Evolutionary conservation across 495 filamentous ascomycete species (phyloP), one percentile per base, ranked within the genome.

Genomic region (Terfezia claveryi): DNA sequence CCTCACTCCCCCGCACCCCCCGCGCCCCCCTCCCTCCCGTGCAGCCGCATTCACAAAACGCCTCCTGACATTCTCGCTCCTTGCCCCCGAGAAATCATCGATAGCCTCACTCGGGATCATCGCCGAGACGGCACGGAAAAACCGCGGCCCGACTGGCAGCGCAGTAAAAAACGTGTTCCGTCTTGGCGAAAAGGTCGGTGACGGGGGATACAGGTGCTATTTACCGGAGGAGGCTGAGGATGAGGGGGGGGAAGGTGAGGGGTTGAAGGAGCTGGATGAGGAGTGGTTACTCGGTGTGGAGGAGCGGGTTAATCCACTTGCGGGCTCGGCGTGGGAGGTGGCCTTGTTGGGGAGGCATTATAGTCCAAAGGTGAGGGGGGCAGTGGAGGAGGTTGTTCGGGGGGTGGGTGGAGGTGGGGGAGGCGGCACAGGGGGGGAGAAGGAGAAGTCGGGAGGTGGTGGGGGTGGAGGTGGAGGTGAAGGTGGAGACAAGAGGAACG

Each of bases 31-130:
- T 1, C 87, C 88, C 0, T 66, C 82, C 9, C 77, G 88, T n/a
- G 71, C 95, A 23, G 89, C 83, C 37, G 81, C 85, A 11, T 96
- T 96, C 71, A 75, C 80, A n/a, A 96, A 98, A 70, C 85, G 92
- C 58, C 76, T 96, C 7, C 75, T 89, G 71, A 82, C 83, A 0
- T 69, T 76, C 10, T 78, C 86, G 0, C 73, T 98, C 32, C 91
- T 96, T 56, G 66, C 89, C 27, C 91, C 91, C 0, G 88, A 94
- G 68, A 94, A 91, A 63, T 88, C 83, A 1, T 74, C 78, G 50
- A 69, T 84, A 56, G 91, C 89, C 2, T 74, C 84, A 32, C 68
- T 94, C 1, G 80, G 78, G 0, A 69, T 96, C 6, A 65, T 95
- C 41, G 51, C 74, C 72, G 14, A 81, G 86, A 58, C 79, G 95